Base-by-base conservation (phyloP, 768 basidiomycete species). In the Lactarius tabidus region DNA sequence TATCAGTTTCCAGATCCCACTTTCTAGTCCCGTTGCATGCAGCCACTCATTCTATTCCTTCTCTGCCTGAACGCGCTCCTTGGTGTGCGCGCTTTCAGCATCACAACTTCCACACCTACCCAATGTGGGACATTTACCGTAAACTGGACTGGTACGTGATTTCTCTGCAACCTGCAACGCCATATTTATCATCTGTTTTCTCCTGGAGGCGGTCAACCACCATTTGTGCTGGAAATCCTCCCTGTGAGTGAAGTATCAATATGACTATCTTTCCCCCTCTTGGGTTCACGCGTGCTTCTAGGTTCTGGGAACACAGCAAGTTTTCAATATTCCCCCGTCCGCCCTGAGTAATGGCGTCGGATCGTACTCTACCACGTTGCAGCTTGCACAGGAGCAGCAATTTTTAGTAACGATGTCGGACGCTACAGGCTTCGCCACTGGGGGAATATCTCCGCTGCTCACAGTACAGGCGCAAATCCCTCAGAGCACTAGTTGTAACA, bases 331-430 rank as follows among this genome's bases (percentile, higher is more conserved):
- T 60, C 86, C 88, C 23, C 66, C 76, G 5, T 72, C 79, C n/a
- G 80, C 85, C 5, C 85, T 82, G 72, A 79, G 59, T 71, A 78
- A 82, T 76, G 82, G 82, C 56, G 65, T 79, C 65, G 87, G 87
- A 57, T 80, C 81, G 0, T 89, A 79, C 71, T 75, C 79, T 15
- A 71, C 75, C 0, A 79, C 78, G 64, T 67, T 90, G 15, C 77
- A 79, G 3, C 74, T 86, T 54, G 35, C 72, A 15, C 70, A 76
- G 10, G 75, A 70, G 33, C 71, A 78, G 20, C 73, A 76, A 60
- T 77, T 90, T 56, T 57, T 90, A 15, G 64, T 87, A 23, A 80
- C 84, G 39, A 88, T 92, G 86, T 91, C 87, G 31, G 90, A 92
- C 71, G 78, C 84, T 20, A 82, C 81, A 31, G 89, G 88, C 1